Conservation (phyloP, 176 grass and related monocot species). For the Eleusine coracana region DNA sequence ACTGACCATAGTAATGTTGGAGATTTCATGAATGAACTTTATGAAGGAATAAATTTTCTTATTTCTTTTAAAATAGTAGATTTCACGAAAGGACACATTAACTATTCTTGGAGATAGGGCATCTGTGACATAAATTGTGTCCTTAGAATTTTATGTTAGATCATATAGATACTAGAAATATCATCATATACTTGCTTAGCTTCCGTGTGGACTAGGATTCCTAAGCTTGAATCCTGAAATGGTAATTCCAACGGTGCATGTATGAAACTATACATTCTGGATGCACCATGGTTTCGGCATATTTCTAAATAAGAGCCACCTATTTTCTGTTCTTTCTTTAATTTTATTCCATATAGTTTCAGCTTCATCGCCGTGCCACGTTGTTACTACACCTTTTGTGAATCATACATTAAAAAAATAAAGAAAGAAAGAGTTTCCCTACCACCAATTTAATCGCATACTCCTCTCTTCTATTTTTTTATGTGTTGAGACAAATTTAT, state of each 20-base stretch:
- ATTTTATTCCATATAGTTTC: too few relatives aligned
- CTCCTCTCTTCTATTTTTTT: too few relatives aligned
- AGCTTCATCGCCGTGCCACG: too few relatives aligned
- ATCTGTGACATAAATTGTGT: neutral
- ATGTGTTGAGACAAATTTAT: neutral
- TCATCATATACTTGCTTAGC: neutral
- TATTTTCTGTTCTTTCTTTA: too few relatives aligned
- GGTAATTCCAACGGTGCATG: too few relatives aligned
- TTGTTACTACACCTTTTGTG: too few relatives aligned
- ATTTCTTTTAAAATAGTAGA: neutral
- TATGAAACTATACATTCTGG: too few relatives aligned
- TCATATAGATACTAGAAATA: constrained; percentile 3
- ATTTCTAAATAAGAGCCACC: too few relatives aligned
- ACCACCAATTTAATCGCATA: neutral
- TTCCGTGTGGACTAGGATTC: neutral
- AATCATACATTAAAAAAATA: too few relatives aligned
- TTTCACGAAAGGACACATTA: neutral
- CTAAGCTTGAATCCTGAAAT: neutral
- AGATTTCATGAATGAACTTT: too few relatives aligned
- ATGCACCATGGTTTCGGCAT: too few relatives aligned
- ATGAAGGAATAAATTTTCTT: neutral
- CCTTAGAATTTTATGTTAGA: neutral
- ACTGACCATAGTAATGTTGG: neutral
- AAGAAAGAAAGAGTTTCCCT: too few relatives aligned
- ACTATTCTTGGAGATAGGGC: neutral